Evolutionary conservation across 2,329 filamentous ascomycete species (phyloP).

Genomic region (Microcyclosporella mali): DNA sequence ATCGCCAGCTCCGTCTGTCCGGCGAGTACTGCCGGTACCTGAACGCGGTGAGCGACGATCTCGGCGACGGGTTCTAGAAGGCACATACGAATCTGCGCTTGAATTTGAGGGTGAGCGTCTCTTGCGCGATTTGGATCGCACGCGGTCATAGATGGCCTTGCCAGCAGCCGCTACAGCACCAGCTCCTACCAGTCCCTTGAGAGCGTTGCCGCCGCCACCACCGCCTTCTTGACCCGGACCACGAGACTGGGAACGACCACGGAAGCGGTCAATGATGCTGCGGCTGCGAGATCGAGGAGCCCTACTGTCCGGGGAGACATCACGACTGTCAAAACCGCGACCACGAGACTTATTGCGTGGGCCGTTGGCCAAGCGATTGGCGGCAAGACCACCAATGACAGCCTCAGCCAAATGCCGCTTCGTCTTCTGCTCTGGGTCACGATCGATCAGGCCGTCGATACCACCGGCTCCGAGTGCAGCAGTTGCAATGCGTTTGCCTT

Average conservation of each 20-base stretch:
- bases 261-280: slow-evolving; percentile 44
- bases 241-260: slow-evolving; percentile 48
- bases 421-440: slow-evolving; percentile 62
- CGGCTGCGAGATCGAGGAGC: slow-evolving; percentile 59
- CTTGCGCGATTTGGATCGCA: slow-evolving; percentile 49
- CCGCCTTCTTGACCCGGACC: slow-evolving; percentile 35
- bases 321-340: slow-evolving; percentile 25
- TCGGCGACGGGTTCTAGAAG: slow-evolving; percentile 41
- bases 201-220: slow-evolving; percentile 39
- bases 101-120: slow-evolving; percentile 41
- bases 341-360: slow-evolving; percentile 56
- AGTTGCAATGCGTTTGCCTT: slow-evolving; percentile 85
- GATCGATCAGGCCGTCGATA: slow-evolving; percentile 68
- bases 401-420: slow-evolving; percentile 81
- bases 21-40: slow-evolving; percentile 35
- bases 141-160: slow-evolving; percentile 50
- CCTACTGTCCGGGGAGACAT: slow-evolving; percentile 33
- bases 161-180: slow-evolving; percentile 46
- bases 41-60: slow-evolving; percentile 35
- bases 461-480: slow-evolving; percentile 80
- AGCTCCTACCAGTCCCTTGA: slow-evolving; percentile 45
- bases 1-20: slow-evolving; percentile 28
- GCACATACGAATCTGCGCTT: slow-evolving; percentile 48
- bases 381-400: slow-evolving; percentile 79
- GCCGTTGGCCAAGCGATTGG: slow-evolving; percentile 80